A percentile compares a stretch with the other conserved stretches of the same genome.
Conservation (phyloP, 1,284 basidiomycete species). For the Neonothopanus nambi region DNA sequence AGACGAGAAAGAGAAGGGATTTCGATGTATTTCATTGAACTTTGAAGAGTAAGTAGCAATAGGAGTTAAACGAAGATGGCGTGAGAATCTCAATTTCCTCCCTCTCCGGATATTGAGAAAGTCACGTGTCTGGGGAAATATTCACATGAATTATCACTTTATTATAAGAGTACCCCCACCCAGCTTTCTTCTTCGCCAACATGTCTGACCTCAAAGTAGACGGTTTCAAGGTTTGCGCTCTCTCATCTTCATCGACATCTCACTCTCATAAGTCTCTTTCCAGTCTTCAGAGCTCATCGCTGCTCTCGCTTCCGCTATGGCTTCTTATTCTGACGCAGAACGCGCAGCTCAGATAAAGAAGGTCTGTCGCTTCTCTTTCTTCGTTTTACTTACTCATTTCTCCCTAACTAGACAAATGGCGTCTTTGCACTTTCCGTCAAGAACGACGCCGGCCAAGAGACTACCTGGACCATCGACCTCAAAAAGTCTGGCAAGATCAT, state of each 20-base stretch:
- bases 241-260: not conserved
- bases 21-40: conserved; percentile 98
- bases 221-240: conserved; percentile 50
- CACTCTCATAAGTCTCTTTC: conserved; percentile 2
- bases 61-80: not conserved
- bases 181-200: conserved; percentile 16
- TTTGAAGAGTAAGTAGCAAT: too few relatives aligned
- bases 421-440: conserved; percentile 89
- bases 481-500: conserved; percentile 87
- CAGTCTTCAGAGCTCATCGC: conserved; percentile 75
- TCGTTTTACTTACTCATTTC: conserved; percentile 7
- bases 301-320: conserved; percentile 64
- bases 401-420: conserved; percentile 72
- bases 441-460: conserved; percentile 77
- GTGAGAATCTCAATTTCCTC: too few relatives aligned
- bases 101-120: too few relatives aligned
- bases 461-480: conserved; percentile 92
- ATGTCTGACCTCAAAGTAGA: conserved; percentile 60
- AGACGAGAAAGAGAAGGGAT: conserved; percentile 78
- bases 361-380: conserved; percentile 40
- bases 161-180: too few relatives aligned
- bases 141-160: too few relatives aligned
- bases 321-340: conserved; percentile 67
- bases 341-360: conserved; percentile 85
- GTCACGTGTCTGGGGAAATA: too few relatives aligned